Evolutionary conservation across 208 protist species (phyloP), one percentile per base, ranked within the genome.

Genomic region (Ichthyophonus hoferi): DNA sequence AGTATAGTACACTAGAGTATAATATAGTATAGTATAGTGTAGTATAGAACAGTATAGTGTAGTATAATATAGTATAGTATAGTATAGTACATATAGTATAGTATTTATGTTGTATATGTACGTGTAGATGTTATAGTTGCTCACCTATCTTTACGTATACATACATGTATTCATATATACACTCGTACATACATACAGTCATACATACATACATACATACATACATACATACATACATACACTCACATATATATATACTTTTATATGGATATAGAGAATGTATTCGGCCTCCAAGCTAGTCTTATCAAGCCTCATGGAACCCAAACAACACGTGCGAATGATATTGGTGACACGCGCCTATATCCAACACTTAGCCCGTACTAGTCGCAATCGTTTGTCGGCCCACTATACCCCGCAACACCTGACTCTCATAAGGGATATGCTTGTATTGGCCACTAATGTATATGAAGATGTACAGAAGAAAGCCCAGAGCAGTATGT

Each of bases 381-480:
- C 7, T n/a, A 81, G 77, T 38, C 24, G 77, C 24, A 14, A 38
- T 3, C 77, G 77, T 31, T 31, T 81, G 12, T 81, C 77, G 3
- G 31, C 7, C 12, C 77, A 3, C 77, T 81, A 81, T 31, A 81
- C 77, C 2, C 37, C 84, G 7, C 1, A 3, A 2, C 37, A 40
- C n/a, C 24, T 35, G 14, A 1, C 17, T 1, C 40, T 87, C 2
- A 37, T 58, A n/a, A n/a, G 3, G 12, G 84, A 87, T 34, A 17
- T 87, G 24, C 31, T 58, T n/a, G 42, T 31, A 1, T 41, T 87
- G n/a, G 7, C 2, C 24, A 58, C 58, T 31, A 58, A 87, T 37
- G 33, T 2, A 41, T 87, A 87, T 24, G n/a, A 38, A 7, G 40
- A 34, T 7, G 84, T 87, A 33, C 84, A 43, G 42, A 87, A 87